Base-by-base conservation (phyloP, 257 asterid genomes). In the Solanum piurae region DNA sequence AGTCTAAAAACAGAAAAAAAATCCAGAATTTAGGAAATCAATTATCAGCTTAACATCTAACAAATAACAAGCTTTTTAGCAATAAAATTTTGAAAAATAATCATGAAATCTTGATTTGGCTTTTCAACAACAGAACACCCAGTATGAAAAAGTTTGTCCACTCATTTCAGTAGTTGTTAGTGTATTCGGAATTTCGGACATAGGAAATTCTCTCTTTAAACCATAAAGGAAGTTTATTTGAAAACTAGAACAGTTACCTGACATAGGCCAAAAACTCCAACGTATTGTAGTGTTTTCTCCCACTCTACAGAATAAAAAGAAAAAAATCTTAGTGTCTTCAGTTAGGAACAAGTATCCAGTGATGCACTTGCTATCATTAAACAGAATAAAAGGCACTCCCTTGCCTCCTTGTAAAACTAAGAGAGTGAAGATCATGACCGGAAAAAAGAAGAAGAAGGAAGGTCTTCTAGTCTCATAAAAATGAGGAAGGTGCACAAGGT, bases 211-310 rank as follows among this genome's bases (percentile, higher is more conserved):
- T 76, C 25, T 77, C 62, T 25, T 42, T 66, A 46, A 12, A 23
- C 18, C 38, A 37, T 64, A 29, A 86, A 69, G 84, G 21, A 86
- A 69, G 44, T 86, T 72, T 46, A 69, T 40, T 68, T 64, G 80
- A 52, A 75, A 84, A 86, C 18, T 74, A 87, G 87, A 62, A 9
- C 69, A 68, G 86, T 90, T 89, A 95, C 99, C 98, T 88, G 96
- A 58, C 92, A 93, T 34, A 95, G 86, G 62, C 98, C 98, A 80
- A 94, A 36, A 74, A 95, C 87, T 66, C 95, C 98, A 55, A 94
- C 74, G 86, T 91, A 89, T 86, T 96, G 98, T 73, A 95, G 93
- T 21, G 98, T 89, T 89, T 69, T 92, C 91, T 96, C 99, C 99
- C 98, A 96, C 92, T 96, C 99, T 96, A 94, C 69, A 80, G 42